Evolutionary conservation across 257 asterid species (phyloP).

Genomic region (Rauvolfia tetraphylla): DNA sequence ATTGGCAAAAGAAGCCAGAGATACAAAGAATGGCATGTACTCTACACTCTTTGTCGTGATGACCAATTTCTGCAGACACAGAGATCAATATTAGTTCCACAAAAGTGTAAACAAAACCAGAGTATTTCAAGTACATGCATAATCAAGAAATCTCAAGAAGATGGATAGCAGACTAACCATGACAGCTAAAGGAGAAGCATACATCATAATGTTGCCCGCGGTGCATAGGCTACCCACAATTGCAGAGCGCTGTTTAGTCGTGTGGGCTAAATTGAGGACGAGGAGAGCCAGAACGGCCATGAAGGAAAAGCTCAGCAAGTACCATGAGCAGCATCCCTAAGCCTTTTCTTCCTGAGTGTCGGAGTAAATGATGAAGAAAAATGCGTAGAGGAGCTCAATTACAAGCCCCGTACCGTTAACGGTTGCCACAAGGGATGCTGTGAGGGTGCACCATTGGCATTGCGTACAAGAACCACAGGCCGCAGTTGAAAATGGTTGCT

Average conservation of each 20-base stretch:
- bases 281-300: constrained; percentile 43
- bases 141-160: neutral
- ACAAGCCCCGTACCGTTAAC: constrained; percentile 61
- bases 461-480: constrained; percentile 70
- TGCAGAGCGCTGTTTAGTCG: constrained; percentile 42
- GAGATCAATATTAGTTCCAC: too few relatives aligned
- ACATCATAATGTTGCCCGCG: neutral
- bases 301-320: constrained; percentile 36
- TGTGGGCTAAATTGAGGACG: constrained; percentile 44
- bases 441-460: constrained; percentile 46
- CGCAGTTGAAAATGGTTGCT: neutral
- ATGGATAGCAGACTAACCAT: constrained; percentile 15
- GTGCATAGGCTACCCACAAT: constrained; percentile 37
- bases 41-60: constrained; percentile 74
- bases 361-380: constrained; percentile 41
- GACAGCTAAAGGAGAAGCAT: neutral
- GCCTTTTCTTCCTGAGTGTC: constrained; percentile 36
- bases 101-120: too few relatives aligned
- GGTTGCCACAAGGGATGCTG: constrained; percentile 37
- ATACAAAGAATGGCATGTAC: constrained; percentile 80
- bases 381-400: constrained; percentile 51
- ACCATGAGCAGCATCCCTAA: constrained; percentile 30
- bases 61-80: constrained; percentile 66
- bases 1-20: constrained; percentile 68
- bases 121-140: too few relatives aligned